Evolutionary conservation across 371 early-diverging fungal species (phyloP).

Genomic region (Cokeromyces recurvatus): DNA sequence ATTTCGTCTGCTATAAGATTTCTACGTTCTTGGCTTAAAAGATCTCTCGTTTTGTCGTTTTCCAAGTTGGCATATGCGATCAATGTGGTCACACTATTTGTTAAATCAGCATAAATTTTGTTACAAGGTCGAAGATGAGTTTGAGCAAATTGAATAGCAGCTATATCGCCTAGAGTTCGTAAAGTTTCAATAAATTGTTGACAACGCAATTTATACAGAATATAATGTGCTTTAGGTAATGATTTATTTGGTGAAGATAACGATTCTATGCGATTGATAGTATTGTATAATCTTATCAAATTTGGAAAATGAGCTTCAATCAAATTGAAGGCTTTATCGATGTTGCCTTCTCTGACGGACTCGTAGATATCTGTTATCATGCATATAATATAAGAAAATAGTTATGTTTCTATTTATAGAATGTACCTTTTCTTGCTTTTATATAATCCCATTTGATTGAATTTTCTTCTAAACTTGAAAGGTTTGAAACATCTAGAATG

Average conservation of each 20-base stretch:
- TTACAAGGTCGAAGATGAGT: conserved; percentile 6
- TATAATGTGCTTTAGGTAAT: conserved; percentile 1
- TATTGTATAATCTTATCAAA: conserved; percentile 4
- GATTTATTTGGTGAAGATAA: background rate
- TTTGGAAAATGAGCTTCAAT: conserved; percentile 10
- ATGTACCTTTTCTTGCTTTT: conserved; percentile 11
- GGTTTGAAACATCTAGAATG: background rate
- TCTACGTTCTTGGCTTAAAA: conserved; percentile 12
- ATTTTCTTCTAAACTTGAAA: background rate
- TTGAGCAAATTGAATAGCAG: conserved; percentile 21
- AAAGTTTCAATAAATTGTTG: conserved; percentile 19
- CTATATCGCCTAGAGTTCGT: conserved; percentile 6
- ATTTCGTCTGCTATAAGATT: conserved; percentile 16
- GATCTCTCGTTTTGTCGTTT: background rate
- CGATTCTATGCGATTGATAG: background rate
- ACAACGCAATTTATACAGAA: conserved; percentile 17
- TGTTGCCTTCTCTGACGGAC: conserved; percentile 11
- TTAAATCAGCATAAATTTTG: conserved; percentile 7
- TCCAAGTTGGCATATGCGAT: conserved; percentile 13
- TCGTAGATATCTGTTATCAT: conserved; percentile 6
- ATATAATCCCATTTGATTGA: conserved; percentile 10
- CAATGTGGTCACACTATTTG: conserved; percentile 5
- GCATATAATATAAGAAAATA: background rate
- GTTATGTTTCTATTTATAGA: background rate
- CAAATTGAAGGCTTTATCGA: conserved; percentile 8